These are phyloP conservation scores for Castanospermum australe DNA, from an alignment of 306 rosid genomes.

Conservation along the genomic window DNA sequence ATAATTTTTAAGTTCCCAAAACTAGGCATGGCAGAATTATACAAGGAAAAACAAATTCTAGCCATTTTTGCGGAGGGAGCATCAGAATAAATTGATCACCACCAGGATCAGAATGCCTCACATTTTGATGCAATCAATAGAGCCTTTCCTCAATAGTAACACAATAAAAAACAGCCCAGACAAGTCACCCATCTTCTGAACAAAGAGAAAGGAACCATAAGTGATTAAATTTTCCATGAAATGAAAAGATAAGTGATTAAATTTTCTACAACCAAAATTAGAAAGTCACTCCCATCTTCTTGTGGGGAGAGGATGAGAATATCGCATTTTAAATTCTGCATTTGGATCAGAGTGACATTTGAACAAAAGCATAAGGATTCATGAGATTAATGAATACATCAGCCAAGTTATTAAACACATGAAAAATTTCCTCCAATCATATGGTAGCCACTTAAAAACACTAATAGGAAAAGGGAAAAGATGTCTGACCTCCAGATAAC, in stretches of 20 bases:
- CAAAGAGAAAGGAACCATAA: conserved; percentile 17
- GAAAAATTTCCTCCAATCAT: background rate
- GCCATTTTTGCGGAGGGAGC: conserved; percentile 40
- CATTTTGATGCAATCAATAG: conserved; percentile 13
- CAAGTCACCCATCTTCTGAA: conserved; percentile 30
- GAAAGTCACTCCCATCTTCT: background rate
- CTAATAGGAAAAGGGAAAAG: background rate
- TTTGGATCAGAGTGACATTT: background rate
- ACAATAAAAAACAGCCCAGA: conserved; percentile 11
- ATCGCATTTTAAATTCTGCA: background rate
- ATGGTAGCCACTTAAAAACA: background rate
- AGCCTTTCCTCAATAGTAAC: conserved; percentile 18
- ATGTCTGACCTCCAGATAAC: conserved; percentile 55
- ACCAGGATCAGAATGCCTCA: conserved; percentile 32
- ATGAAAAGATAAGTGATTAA: background rate
- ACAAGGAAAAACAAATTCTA: conserved; percentile 35
- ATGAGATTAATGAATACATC: background rate
- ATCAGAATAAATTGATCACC: conserved; percentile 28
- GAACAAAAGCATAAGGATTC: background rate
- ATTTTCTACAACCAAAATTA: background rate
- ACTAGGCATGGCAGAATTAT: conserved; percentile 44
- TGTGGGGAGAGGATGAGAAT: background rate
- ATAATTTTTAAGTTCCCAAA: conserved; percentile 37
- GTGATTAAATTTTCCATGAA: background rate
- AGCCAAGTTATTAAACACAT: background rate